Evolutionary conservation across 352 stramenopile genomes (phyloP), one percentile per base, ranked within the genome.

Genomic region (Pseudoperonospora humuli): DNA sequence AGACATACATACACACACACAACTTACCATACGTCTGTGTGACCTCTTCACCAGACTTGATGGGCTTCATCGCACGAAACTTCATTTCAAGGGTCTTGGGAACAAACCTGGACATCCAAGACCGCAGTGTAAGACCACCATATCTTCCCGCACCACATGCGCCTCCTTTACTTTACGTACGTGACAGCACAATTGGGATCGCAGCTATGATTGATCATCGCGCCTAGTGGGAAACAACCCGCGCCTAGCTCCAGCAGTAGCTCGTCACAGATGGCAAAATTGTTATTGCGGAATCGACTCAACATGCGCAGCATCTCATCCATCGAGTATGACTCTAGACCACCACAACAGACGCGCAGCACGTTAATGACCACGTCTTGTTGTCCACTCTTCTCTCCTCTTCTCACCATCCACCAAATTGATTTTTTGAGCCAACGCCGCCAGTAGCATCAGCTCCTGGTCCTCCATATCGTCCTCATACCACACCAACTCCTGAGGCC

Each of bases 181-280:
- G 69, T 86, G 50, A 82, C 56, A 17, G 56, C 61, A 31, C 71
- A 81, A 43, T 87, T 90, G 5, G 74, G 67, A 1, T 71, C 54
- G 36, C 77, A 90, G 48, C 70, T 87, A 45, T 90, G 75, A 37
- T 87, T 90, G 46, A 82, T 58, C 77, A 90, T 90, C 1, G 77
- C 75, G 1, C 59, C 77, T 1, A 86, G 44, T 3, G 70, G 64
- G 34, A 68, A 85, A 57, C 75, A 90, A 2, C 77, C 77, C 0
- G 64, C 65, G 3, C 72, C 77, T 7, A 85, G 20, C 10, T 73
- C 60, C 7, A 82, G 24, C 23, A 87, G 37, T 33, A 77, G 23
- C 7, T 83, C 75, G 44, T 90, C 75, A 10, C 58, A 75, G 49
- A 90, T 81, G n/a, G 61, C 65, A 24, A 87, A 86, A 25, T 90